Percentiles rank a stretch among this genome's conserved stretches.
These are phyloP conservation scores for Penicillium arizonense DNA, from an alignment of 495 filamentous ascomycete species.

Conservation along the genomic window DNA sequence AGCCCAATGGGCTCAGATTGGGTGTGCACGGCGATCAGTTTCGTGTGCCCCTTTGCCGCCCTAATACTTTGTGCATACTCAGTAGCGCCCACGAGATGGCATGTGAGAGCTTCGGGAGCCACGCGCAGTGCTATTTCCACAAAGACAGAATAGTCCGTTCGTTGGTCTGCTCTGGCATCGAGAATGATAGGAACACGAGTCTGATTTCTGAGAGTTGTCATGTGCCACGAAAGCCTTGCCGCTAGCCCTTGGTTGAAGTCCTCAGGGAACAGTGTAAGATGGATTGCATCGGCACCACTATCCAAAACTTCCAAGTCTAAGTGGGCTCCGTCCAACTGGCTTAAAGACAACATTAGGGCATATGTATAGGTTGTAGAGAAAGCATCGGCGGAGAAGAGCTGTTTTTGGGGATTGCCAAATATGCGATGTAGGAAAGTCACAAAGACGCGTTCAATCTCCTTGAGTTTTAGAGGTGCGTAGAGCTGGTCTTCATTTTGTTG, in stretches of 20 bases:
- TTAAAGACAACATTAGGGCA: slow-evolving; percentile 52
- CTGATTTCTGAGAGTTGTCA: slow-evolving; percentile 16
- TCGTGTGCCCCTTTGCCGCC: slow-evolving; percentile 9
- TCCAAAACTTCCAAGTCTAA: slow-evolving; percentile 58
- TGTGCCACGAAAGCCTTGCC: slow-evolving; percentile 11
- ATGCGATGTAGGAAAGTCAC: slow-evolving; percentile 21
- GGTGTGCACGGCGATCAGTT: slow-evolving; percentile 9
- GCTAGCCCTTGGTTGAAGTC: neutral
- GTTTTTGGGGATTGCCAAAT: slow-evolving; percentile 23
- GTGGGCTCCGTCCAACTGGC: slow-evolving; percentile 43
- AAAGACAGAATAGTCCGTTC: neutral
- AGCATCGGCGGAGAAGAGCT: slow-evolving; percentile 10
- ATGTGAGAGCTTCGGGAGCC: slow-evolving; percentile 20
- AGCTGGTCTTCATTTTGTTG: neutral
- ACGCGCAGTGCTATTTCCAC: slow-evolving; percentile 16
- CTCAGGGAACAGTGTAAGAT: slow-evolving; percentile 49
- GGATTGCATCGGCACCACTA: slow-evolving; percentile 59
- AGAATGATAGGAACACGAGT: slow-evolving; percentile 23
- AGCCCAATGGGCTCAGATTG: slow-evolving; percentile 7
- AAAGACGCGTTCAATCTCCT: slow-evolving; percentile 30
- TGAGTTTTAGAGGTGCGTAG: slow-evolving; percentile 35
- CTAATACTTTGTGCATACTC: neutral
- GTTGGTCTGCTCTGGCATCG: slow-evolving; percentile 4
- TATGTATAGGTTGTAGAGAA: slow-evolving; percentile 46
- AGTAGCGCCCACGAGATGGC: slow-evolving; percentile 2